Base-by-base conservation (phyloP, 202 grass and related monocot species). In the Setaria viridis region DNA sequence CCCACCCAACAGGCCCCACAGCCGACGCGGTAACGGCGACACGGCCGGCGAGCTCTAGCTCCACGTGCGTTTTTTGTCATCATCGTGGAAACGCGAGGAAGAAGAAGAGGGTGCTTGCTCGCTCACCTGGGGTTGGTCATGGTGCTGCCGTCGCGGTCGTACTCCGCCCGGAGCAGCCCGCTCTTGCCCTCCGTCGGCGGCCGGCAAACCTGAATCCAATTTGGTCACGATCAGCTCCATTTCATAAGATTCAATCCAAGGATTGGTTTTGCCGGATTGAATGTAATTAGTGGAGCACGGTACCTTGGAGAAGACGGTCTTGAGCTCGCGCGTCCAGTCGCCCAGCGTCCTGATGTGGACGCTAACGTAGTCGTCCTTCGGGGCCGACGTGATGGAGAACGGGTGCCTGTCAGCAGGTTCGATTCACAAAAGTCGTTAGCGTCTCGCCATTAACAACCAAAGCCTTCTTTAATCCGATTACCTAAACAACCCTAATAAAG, bases 301-400 rank as follows among this genome's bases (percentile, higher is more conserved):
- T 25, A 57, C 95, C 91, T 64, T 88, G 0, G 96, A 96, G 85
- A 99, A 99, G 37, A 96, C 93, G 72, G 82, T 90, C 90, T 99
- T 99, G 25, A 99, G 93, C 88, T 99, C 91, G 37, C 91, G 67
- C 1, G 96, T 99, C 96, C 96, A 99, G 86, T 99, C 96, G 10
- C 96, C 96, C 7, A 99, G 63, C 33, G 96, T 96, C 77, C 93
- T 78, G 87, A 99, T 99, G 75, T 99, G 96, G 15, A 99, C 93
- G 54, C 96, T 99, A 15, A 99, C 85, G 55, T 95, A 96, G 78
- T 94, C 88, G 83, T 99, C 93, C 85, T 85, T 73, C 2, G 96
- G 96, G 0, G 96, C 96, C 72, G 96, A 98, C 47, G 91, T 98
- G 86, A 98, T 94, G 67, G 93, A 98, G 88, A 98, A 98, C 0